Conservation (phyloP, 2,329 filamentous ascomycete species). For the Helotiales sp. region DNA sequence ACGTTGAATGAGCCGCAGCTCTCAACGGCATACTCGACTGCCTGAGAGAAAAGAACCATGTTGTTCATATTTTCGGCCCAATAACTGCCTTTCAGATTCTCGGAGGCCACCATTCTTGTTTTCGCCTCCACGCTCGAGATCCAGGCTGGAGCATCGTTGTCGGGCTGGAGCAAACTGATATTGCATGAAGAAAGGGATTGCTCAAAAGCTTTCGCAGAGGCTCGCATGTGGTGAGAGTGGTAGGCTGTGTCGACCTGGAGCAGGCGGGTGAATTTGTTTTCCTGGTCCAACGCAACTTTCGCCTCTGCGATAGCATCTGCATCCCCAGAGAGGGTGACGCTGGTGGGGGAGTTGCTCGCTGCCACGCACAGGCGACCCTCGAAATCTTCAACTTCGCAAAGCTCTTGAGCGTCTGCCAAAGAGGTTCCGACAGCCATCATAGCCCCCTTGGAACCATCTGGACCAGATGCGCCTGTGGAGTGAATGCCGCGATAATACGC, state of each 20-base stretch:
- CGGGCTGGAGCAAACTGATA: not conserved
- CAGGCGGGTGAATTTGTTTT: conserved; percentile 28
- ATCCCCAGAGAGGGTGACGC: conserved; percentile 41
- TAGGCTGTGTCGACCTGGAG: conserved; percentile 38
- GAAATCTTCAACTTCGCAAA: not conserved
- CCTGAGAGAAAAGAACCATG: conserved; percentile 50
- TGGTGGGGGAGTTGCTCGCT: conserved; percentile 38
- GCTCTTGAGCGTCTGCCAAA: conserved; percentile 6
- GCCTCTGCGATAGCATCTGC: conserved; percentile 27
- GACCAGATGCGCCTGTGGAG: conserved; percentile 19
- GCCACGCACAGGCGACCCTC: conserved; percentile 38
- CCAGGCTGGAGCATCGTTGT: not conserved
- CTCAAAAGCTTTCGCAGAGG: not conserved
- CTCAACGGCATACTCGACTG: no score
- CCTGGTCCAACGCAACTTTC: conserved; percentile 9
- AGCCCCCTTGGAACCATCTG: not conserved
- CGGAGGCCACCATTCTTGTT: no score
- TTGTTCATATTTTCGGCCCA: conserved; percentile 47
- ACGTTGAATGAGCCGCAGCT: no score
- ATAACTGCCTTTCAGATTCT: no score
- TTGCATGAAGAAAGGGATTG: not conserved
- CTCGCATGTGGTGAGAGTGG: conserved; percentile 38
- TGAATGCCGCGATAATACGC: conserved; percentile 49
- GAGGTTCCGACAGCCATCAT: conserved; percentile 55
- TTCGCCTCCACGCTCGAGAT: no score